These are phyloP conservation scores for Dactylonectria macrodidyma DNA, from an alignment of 2,329 filamentous ascomycete genomes.

Conservation along the genomic window DNA sequence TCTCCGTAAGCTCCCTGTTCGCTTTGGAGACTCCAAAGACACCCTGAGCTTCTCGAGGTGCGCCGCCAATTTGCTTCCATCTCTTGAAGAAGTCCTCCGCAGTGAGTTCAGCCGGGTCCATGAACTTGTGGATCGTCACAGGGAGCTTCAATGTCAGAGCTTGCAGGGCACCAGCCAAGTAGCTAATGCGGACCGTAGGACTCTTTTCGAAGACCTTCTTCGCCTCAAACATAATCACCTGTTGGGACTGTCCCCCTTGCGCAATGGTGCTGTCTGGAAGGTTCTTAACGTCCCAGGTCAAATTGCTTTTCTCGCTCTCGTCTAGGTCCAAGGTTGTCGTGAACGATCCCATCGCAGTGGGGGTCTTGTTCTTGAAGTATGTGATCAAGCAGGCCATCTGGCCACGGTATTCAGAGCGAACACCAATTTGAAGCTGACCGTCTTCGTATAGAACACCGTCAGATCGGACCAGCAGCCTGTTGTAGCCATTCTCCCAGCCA, in stretches of 20 bases:
- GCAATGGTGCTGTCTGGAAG: constrained; percentile 87
- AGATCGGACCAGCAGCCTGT: constrained; percentile 81
- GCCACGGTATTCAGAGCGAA: constrained; percentile 95
- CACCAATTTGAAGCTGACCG: constrained; percentile 90
- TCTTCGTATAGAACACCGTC: constrained; percentile 97
- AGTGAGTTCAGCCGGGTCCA: constrained; percentile 89
- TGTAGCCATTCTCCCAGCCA: constrained; percentile 93
- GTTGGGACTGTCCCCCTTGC: constrained; percentile 85
- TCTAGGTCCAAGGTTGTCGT: constrained; percentile 94
- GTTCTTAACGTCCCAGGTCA: constrained; percentile 90
- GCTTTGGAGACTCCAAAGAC: constrained; percentile 80
- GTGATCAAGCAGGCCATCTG: constrained; percentile 95
- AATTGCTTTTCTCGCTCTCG: constrained; percentile 71
- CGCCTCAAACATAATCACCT: constrained; percentile 95
- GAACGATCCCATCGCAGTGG: constrained; percentile 87
- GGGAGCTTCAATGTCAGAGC: constrained; percentile 93
- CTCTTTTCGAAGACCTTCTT: constrained; percentile 85
- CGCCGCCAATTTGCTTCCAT: constrained; percentile 97
- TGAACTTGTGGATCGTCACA: constrained; percentile 92
- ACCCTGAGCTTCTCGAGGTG: constrained; percentile 87
- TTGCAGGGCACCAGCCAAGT: constrained; percentile 93
- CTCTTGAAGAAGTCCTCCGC: constrained; percentile 98
- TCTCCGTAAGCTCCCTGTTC: constrained; percentile 76
- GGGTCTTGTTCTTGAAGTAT: constrained; percentile 96
- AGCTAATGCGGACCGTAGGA: constrained; percentile 94